A percentile compares a stretch with the other conserved stretches of the same genome.
Conservation (phyloP, 2,329 filamentous ascomycete genomes). For the Cryphonectria carpinicola region DNA sequence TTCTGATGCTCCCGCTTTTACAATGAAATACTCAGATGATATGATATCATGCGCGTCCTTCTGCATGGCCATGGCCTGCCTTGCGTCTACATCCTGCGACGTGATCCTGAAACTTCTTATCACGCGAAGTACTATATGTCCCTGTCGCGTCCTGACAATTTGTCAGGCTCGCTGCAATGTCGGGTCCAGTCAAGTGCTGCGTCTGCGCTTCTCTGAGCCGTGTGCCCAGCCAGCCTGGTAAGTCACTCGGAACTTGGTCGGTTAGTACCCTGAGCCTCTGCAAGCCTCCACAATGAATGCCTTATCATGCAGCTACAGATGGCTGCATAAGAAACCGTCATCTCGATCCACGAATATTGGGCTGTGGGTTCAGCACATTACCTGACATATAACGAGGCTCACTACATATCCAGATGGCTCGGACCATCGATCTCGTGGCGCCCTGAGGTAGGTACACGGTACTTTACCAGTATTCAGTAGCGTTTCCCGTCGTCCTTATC, state of each 20-base stretch:
- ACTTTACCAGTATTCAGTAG: neutral
- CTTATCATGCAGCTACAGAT: neutral
- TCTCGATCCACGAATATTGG: neutral
- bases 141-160: neutral
- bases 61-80: neutral
- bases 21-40: neutral
- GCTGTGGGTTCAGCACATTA: neutral
- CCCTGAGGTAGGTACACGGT: constrained; percentile 8
- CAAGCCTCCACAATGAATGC: neutral
- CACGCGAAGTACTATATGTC: neutral
- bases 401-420: neutral
- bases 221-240: neutral
- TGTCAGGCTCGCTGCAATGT: neutral
- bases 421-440: neutral
- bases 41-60: neutral
- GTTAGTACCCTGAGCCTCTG: neutral
- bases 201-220: neutral
- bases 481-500: constrained; percentile 6
- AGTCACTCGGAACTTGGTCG: neutral
- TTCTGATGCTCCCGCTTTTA: neutral
- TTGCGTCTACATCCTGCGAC: neutral
- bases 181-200: neutral
- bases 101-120: neutral
- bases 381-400: neutral
- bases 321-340: neutral